Base-by-base conservation (phyloP, 192 early-diverging fungal species). In the Coemansia pectinata region DNA sequence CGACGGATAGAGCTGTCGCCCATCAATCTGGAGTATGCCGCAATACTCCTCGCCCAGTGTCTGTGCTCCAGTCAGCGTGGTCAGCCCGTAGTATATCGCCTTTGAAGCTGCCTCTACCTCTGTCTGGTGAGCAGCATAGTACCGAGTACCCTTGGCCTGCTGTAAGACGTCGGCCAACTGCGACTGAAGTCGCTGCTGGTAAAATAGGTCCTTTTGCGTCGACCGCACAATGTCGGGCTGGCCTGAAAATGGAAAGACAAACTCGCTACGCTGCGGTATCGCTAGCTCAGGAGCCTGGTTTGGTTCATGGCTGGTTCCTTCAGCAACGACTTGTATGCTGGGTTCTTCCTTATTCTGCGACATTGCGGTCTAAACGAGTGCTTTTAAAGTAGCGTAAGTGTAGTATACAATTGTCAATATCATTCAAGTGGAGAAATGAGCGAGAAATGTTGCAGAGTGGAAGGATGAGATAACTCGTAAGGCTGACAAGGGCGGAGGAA, bases 1-100 rank as follows among this genome's bases (percentile, higher is more conserved):
- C 21, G 85, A 71, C 23, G 92, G 91, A 38, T 80, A 88, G 63
- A 66, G 39, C n/a, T 85, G 83, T 2, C 73, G 66, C 17, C 72
- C 64, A 1, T 76, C 83, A 50, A 89, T 80, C 61, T 91, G 94
- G 68, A 94, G 69, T 58, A 97, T 93, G 65, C 94, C 94, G 66
- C 94, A 96, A 76, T 96, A 97, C 72, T 98, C 97, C 75, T 98
- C 95, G 47, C 97, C 97, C 39, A 98, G 74, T 0, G 97, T 97
- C 67, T 93, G 94, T 17, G 87, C 88, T 4, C 95, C 92, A 58
- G 63, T 15, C 31, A 88, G 60, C 0, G 91, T 92, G 5, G 94
- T 94, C 42, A 92, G 78, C 0, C 85, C 87, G 59, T 91, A 90
- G 75, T 97, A 97, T 29, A 89, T 65, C 23, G 89, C 60, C 72